Percentiles rank a stretch among this genome's conserved stretches.
Evolutionary conservation across 208 protist genomes (phyloP).

Genomic region (Leishmania aethiopica): DNA sequence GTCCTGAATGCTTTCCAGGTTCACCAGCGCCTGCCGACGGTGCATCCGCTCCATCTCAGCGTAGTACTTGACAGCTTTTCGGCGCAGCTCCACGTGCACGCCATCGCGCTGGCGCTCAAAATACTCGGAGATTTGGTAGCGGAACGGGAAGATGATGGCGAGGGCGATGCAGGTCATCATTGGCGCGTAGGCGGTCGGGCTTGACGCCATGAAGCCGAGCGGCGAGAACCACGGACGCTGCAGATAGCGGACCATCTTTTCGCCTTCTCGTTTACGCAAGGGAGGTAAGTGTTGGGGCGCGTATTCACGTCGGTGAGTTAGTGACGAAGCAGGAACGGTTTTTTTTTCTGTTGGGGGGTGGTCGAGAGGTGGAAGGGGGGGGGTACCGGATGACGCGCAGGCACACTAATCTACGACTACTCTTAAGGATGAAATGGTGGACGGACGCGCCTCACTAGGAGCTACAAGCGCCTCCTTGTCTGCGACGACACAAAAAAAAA

Average conservation of each 20-base stretch:
- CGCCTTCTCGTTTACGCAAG: background rate
- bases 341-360: background rate
- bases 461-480: background rate
- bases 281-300: background rate
- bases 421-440: background rate
- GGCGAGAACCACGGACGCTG: conserved; percentile 87
- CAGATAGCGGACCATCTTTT: conserved; percentile 83
- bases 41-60: conserved; percentile 89
- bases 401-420: background rate
- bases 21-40: conserved; percentile 80
- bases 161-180: conserved; percentile 46
- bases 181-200: conserved; percentile 61
- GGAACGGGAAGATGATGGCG: conserved; percentile 57
- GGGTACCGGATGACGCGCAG: background rate
- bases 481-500: background rate
- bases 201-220: conserved; percentile 81
- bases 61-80: conserved; percentile 86
- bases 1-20: conserved; percentile 70
- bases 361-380: background rate
- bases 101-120: conserved; percentile 84
- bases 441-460: background rate
- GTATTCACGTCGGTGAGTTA: background rate
- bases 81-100: conserved; percentile 73
- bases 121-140: conserved; percentile 86
- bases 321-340: background rate